phyloP scores from a whole-genome alignment of 2,329 filamentous ascomycete species.

The Sclerotinia borealis region DNA sequence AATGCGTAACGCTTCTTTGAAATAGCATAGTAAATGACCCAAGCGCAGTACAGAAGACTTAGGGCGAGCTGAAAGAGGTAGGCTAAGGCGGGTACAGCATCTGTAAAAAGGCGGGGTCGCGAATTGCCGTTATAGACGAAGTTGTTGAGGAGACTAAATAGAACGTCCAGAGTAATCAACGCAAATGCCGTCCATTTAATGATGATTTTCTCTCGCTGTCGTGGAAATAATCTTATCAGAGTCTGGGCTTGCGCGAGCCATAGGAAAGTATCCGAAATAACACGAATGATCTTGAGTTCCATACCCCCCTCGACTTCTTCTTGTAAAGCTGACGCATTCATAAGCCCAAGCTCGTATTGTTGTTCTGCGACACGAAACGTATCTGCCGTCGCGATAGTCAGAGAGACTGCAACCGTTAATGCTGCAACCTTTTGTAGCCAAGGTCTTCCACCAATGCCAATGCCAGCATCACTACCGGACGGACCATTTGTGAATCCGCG shows the following conservation, averaged over 20 bases:
- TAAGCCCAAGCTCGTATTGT: constrained; percentile 74
- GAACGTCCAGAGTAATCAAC: constrained; percentile 81
- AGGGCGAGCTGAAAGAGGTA: constrained; percentile 68
- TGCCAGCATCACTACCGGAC: constrained; percentile 58
- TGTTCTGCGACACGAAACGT: constrained; percentile 78
- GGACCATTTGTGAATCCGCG: constrained; percentile 82
- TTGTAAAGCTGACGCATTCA: constrained; percentile 72
- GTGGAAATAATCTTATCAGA: constrained; percentile 87
- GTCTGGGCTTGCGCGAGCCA: constrained; percentile 98
- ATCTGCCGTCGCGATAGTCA: constrained; percentile 89
- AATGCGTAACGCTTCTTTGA: constrained; percentile 67
- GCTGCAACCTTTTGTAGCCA: constrained; percentile 86
- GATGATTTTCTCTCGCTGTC: constrained; percentile 93
- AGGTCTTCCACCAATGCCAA: constrained; percentile 83
- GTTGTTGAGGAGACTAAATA: constrained; percentile 87
- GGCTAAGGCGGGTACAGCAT: constrained; percentile 77
- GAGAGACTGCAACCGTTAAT: constrained; percentile 69
- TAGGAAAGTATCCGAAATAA: constrained; percentile 92
- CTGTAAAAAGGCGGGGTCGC: constrained; percentile 70
- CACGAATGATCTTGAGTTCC: constrained; percentile 81
- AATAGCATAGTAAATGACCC: constrained; percentile 68
- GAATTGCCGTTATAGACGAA: constrained; percentile 58
- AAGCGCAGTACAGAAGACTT: constrained; percentile 65
- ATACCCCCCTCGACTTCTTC: constrained; percentile 73
- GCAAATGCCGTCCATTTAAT: constrained; percentile 99